Conservation (phyloP, 1,284 basidiomycete genomes). For the Ganoderma meredithae region DNA sequence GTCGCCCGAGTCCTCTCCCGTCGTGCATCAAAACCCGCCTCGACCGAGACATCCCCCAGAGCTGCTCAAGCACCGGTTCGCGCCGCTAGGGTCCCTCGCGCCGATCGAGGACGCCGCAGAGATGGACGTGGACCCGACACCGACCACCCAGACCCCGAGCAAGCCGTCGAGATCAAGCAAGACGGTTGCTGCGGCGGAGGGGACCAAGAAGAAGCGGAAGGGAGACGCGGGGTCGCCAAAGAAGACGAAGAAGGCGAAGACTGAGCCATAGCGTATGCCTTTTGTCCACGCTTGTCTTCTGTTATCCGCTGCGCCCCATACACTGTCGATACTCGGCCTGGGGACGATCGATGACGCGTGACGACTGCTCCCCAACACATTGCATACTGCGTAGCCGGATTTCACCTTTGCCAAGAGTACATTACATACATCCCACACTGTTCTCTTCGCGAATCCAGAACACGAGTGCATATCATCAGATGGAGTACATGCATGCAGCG, state of each 20-base stretch:
- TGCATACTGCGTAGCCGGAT: background rate
- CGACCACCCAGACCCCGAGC: conserved; percentile 33
- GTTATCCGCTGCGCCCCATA: background rate
- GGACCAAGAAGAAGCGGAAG: conserved; percentile 18
- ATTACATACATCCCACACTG: background rate
- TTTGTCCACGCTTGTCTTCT: background rate
- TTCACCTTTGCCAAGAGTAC: background rate
- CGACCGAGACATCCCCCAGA: conserved; percentile 65
- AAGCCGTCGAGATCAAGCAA: conserved; percentile 28
- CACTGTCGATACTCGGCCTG: background rate
- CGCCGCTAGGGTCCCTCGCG: conserved; percentile 64
- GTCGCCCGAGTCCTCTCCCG: conserved; percentile 33
- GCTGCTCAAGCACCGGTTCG: conserved; percentile 67
- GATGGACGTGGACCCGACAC: conserved; percentile 34
- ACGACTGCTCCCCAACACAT: background rate
- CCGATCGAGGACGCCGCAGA: conserved; percentile 25
- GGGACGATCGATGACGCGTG: background rate
- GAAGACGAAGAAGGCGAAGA: conserved; percentile 54
- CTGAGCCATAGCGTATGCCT: conserved; percentile 25
- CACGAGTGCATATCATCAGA: conserved; percentile 12
- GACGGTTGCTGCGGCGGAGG: conserved; percentile 39
- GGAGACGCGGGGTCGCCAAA: conserved; percentile 39
- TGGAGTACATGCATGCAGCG: conserved; percentile 11
- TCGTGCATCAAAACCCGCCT: conserved; percentile 56
- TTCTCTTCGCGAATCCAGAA: conserved; percentile 17